phyloP scores from a whole-genome alignment of 1,139 yeast genomes.

The Candida sp. region DNA sequence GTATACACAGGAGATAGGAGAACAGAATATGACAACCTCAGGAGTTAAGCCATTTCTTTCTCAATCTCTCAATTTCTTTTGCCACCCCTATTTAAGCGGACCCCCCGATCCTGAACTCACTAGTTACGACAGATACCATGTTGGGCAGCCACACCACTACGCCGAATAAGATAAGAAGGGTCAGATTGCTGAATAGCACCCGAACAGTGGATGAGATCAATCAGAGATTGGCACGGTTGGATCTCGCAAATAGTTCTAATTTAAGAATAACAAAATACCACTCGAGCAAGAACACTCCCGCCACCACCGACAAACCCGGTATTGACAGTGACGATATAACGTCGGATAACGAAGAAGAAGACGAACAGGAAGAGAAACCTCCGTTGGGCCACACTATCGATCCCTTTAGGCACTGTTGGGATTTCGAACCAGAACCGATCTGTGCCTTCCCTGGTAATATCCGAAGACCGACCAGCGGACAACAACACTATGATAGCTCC shows the following conservation, averaged over 20 bases:
- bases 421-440: conserved; percentile 4
- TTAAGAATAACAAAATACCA: background rate
- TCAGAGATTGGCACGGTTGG: background rate
- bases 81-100: too few relatives aligned
- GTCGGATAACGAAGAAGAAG: background rate
- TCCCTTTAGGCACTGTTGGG: conserved; percentile 1
- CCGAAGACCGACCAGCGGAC: background rate
- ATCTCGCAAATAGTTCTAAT: background rate
- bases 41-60: too few relatives aligned
- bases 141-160: background rate
- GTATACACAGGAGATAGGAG: too few relatives aligned
- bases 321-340: background rate
- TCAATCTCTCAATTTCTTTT: too few relatives aligned
- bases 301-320: background rate
- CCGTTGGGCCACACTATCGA: background rate
- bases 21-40: too few relatives aligned
- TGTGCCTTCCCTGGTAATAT: conserved; percentile 1
- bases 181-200: background rate
- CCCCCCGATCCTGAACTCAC: background rate
- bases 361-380: background rate
- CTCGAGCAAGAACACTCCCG: background rate
- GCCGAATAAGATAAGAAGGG: background rate
- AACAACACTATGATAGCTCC: background rate
- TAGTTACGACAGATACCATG: too few relatives aligned
- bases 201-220: background rate